Percentiles rank a stretch among this genome's conserved stretches.
Conservation (phyloP, 164 flowering plant species). For the Macadamia integrifolia region DNA sequence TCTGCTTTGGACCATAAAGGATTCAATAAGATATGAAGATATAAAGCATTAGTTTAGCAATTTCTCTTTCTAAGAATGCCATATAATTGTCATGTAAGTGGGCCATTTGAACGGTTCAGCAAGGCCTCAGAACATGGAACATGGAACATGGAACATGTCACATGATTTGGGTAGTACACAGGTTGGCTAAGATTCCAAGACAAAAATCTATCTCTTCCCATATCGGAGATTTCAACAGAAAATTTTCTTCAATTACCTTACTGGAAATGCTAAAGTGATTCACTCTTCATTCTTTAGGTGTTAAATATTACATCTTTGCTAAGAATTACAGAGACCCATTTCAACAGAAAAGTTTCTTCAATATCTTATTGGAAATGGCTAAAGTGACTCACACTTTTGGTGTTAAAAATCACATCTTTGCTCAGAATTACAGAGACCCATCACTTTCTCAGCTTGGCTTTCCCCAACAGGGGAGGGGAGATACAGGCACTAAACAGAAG, state of each 20-base stretch:
- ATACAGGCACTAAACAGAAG: neutral
- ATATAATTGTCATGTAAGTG: conserved; percentile 1
- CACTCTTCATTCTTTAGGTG: too few species aligned
- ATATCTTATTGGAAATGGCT: too few species aligned
- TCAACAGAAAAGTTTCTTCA: neutral
- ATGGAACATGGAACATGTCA: neutral
- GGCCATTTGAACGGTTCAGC: neutral
- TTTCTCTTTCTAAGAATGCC: neutral
- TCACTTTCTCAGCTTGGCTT: neutral
- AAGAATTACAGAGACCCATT: neutral
- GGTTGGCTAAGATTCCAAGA: neutral
- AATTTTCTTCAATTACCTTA: neutral
- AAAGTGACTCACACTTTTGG: too few species aligned
- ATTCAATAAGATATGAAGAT: neutral
- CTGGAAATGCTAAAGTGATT: too few species aligned
- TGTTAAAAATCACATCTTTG: neutral
- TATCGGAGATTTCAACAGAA: neutral
- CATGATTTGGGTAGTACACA: neutral
- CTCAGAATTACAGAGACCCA: conserved; percentile 1
- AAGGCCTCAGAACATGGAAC: neutral
- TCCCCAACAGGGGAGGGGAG: neutral
- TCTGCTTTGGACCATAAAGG: too few species aligned
- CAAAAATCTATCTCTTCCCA: neutral
- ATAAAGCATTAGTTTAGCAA: neutral
- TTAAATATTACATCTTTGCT: neutral